Evolutionary conservation across 1,284 basidiomycete species (phyloP).

Genomic region (Melampsora americana): DNA sequence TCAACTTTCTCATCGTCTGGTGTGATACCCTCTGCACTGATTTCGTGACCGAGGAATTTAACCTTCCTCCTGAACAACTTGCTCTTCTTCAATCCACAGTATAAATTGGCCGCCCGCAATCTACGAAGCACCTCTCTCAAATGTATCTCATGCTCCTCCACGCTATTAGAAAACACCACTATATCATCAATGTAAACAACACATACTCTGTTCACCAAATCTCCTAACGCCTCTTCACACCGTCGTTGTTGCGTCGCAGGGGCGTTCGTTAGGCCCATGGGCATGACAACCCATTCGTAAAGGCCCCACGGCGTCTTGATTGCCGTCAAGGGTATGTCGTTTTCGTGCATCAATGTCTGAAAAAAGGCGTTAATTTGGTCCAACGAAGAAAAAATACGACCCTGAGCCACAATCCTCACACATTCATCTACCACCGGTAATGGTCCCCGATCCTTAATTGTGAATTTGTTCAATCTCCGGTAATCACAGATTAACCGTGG

Average conservation of each 20-base stretch:
- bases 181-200: constrained; percentile 2
- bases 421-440: constrained; percentile 37
- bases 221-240: constrained; percentile 44
- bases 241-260: constrained; percentile 53
- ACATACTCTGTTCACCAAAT: too few species aligned
- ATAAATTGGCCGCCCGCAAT: not conserved
- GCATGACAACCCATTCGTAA: constrained; percentile 59
- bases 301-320: constrained; percentile 56
- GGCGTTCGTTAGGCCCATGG: constrained; percentile 55
- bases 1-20: not conserved
- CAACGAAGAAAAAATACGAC: constrained; percentile 54
- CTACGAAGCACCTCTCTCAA: not conserved
- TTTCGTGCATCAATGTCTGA: constrained; percentile 55
- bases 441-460: constrained; percentile 44
- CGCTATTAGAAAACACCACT: not conserved
- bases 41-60: not conserved
- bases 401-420: not conserved
- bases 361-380: constrained; percentile 59
- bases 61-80: not conserved
- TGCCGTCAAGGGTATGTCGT: too few species aligned
- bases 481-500: constrained; percentile 31
- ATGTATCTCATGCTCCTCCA: not conserved
- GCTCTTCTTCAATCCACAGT: not conserved
- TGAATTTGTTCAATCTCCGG: constrained; percentile 41
- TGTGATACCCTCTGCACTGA: not conserved